Evolutionary conservation across 2,329 filamentous ascomycete species (phyloP), one percentile per base, ranked within the genome.

Genomic region (Pleoardoris graminearum): DNA sequence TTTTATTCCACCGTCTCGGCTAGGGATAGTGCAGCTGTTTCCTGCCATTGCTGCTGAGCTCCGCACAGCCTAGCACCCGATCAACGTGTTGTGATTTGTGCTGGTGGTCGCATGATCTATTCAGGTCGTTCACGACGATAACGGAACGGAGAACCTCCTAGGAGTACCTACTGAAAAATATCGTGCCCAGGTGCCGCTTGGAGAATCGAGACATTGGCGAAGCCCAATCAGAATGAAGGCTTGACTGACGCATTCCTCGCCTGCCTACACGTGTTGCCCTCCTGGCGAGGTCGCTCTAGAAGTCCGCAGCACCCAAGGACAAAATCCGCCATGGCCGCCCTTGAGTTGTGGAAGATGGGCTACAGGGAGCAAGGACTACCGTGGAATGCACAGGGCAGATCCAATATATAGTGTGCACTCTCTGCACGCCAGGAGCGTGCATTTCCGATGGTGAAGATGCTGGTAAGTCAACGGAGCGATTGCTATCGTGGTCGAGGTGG

Each of bases 221-320:
- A 4, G 21, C 2, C n/a, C 8, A n/a, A 2, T 32, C 21, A 42
- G 49, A 46, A 51, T 51, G 25, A 14, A 39, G 29, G 41, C 35
- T 33, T 23, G 33, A 21, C 10, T 29, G 17, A n/a, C 33, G 30
- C 50, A 48, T 53, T 38, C 50, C 38, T 53, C 29, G 27, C 27
- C 25, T 51, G 27, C 29, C 32, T 33, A 37, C 36, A 53, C 50
- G 44, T 53, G 29, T 43, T 11, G 19, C 35, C 33, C 32, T 46
- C 44, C 23, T 51, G 41, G 48, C 48, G 37, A 47, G 27, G 16
- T 30, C 8, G 39, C 23, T 23, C 16, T 43, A 44, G 29, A 44
- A 21, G 7, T 12, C 21, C 21, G 19, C 23, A 19, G 8, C 25
- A 33, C 14, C 33, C 33, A 7, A 16, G 12, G 16, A 39, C 1